These are phyloP conservation scores for Berberis thunbergii DNA, from an alignment of 164 flowering plant genomes.

Conservation along the genomic window DNA sequence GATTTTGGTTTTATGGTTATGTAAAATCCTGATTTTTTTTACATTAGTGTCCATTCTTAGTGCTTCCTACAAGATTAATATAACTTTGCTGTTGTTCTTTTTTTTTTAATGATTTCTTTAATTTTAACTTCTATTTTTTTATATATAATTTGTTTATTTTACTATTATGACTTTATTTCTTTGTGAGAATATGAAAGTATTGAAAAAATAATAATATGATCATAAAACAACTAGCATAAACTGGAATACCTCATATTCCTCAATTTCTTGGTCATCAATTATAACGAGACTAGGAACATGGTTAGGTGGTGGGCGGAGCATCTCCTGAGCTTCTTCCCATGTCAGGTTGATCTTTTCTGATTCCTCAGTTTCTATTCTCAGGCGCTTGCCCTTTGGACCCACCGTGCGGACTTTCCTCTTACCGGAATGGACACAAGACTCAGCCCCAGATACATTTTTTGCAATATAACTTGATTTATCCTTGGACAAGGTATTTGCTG, in stretches of 20 bases:
- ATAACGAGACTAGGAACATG: constrained; percentile 43
- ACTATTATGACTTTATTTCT: too few species aligned
- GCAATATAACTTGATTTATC: constrained; percentile 51
- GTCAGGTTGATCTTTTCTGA: constrained; percentile 65
- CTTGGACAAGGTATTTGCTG: constrained; percentile 35
- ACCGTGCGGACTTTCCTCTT: constrained; percentile 63
- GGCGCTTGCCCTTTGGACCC: constrained; percentile 56
- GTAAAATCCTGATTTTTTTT: too few species aligned
- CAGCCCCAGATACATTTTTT: constrained; percentile 39
- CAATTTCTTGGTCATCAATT: constrained; percentile 78
- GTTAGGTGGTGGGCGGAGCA: constrained; percentile 62
- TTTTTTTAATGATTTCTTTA: too few species aligned
- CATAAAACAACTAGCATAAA: background rate
- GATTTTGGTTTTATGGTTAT: too few species aligned
- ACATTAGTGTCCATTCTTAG: too few species aligned
- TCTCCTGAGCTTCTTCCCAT: constrained; percentile 87
- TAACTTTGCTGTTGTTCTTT: too few species aligned
- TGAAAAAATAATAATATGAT: background rate
- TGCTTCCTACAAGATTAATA: too few species aligned
- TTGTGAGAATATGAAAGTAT: too few species aligned
- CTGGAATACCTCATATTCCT: constrained; percentile 56
- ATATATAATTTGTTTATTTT: too few species aligned
- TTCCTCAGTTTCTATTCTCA: constrained; percentile 49
- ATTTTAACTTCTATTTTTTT: too few species aligned
- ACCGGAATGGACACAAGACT: constrained; percentile 24